Conservation (phyloP, 2,329 filamentous ascomycete species). For the Botrytis deweyae region DNA sequence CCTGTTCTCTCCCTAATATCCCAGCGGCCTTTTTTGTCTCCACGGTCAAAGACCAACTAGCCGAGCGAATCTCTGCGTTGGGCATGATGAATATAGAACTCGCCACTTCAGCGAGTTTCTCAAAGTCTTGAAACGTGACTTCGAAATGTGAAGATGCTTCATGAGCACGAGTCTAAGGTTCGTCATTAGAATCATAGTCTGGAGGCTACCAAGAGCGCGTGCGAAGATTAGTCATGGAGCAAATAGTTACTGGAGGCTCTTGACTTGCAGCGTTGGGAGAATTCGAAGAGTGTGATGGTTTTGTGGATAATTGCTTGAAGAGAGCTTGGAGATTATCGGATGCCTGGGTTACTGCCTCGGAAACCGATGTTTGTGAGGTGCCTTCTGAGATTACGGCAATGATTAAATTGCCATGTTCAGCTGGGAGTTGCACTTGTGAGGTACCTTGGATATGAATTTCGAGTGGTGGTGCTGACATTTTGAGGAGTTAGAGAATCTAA, state of each 20-base stretch:
- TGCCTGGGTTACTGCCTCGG: neutral
- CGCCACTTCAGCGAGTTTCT: neutral
- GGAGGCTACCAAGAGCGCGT: neutral
- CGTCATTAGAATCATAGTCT: neutral
- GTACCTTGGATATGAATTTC: constrained; percentile 1
- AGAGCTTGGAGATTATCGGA: constrained; percentile 14
- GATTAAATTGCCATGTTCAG: constrained; percentile 2
- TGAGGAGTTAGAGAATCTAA: neutral
- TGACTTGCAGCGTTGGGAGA: too few relatives aligned
- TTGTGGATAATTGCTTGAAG: neutral
- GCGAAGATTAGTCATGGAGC: neutral
- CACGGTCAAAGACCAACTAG: neutral
- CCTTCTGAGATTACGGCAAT: neutral
- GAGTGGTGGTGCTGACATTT: neutral
- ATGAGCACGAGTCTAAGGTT: neutral
- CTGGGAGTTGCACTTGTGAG: neutral
- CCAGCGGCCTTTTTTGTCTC: neutral
- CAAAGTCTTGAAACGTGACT: neutral
- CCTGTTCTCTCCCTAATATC: neutral
- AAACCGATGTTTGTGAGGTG: constrained; percentile 9
- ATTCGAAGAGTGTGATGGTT: neutral
- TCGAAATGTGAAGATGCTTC: constrained; percentile 6
- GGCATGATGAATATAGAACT: constrained; percentile 9
- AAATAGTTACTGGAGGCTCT: neutral
- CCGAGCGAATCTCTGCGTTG: neutral